A percentile compares a stretch with the other conserved stretches of the same genome.
Conservation (phyloP, 1,139 yeast genomes). For the Debaryomyces robertsiae region DNA sequence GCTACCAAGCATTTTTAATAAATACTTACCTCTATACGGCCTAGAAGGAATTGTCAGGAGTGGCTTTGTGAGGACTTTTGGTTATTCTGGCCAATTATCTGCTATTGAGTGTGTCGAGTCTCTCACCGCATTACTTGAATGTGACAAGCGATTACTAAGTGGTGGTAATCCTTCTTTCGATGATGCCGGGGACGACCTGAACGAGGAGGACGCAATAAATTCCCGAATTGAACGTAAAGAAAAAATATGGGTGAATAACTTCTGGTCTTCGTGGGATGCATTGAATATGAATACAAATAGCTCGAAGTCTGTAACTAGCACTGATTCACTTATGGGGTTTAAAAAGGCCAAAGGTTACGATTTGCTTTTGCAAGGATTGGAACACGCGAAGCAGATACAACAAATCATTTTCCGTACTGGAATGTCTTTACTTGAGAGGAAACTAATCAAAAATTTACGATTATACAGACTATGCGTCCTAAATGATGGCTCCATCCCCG, state of each 20-base stretch:
- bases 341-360: conserved; percentile 54
- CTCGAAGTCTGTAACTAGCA: conserved; percentile 16
- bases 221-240: conserved; percentile 56
- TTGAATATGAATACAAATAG: conserved; percentile 47
- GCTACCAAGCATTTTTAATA: conserved; percentile 66
- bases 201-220: conserved; percentile 40
- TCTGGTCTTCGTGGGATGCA: conserved; percentile 97
- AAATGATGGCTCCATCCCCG: conserved; percentile 80
- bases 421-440: conserved; percentile 81
- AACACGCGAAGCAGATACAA: conserved; percentile 79
- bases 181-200: conserved; percentile 23
- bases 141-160: conserved; percentile 43
- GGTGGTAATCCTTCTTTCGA: conserved; percentile 20
- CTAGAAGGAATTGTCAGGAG: conserved; percentile 81
- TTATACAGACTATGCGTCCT: conserved; percentile 85
- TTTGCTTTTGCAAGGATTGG: conserved; percentile 67
- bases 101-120: conserved; percentile 96
- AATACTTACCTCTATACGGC: conserved; percentile 75
- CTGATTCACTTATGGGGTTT: conserved; percentile 19
- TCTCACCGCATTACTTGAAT: conserved; percentile 79
- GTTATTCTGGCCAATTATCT: conserved; percentile 82
- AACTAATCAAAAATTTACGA: conserved; percentile 74
- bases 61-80: conserved; percentile 84
- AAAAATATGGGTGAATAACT: conserved; percentile 80
- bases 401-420: conserved; percentile 88